A percentile compares a stretch with the other conserved stretches of the same genome.
Evolutionary conservation across 768 basidiomycete genomes (phyloP).

Genomic region (Panaeolus papilionaceus): DNA sequence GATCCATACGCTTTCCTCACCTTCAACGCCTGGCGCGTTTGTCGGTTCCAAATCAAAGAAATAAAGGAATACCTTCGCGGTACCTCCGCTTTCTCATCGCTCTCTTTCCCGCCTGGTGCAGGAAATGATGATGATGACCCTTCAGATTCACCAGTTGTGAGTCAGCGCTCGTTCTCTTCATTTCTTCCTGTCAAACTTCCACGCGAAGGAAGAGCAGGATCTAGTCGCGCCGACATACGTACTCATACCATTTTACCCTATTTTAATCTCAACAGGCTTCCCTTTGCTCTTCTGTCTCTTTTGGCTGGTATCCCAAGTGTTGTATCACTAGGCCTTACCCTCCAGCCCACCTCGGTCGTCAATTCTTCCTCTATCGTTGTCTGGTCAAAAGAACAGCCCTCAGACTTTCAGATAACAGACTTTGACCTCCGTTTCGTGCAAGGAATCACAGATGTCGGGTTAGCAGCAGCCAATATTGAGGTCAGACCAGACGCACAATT

Average conservation of each 20-base stretch:
- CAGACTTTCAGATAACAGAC: background rate
- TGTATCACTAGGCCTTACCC: slow-evolving; percentile 19
- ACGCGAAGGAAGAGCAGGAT: background rate
- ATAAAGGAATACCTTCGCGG: slow-evolving; percentile 8
- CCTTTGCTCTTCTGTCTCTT: background rate
- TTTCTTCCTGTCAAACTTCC: slow-evolving; percentile 16
- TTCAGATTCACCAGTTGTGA: slow-evolving; percentile 8
- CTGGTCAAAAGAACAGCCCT: slow-evolving; percentile 19
- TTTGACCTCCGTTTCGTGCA: slow-evolving; percentile 28
- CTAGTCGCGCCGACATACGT: background rate
- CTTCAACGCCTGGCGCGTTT: slow-evolving; percentile 31
- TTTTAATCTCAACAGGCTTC: background rate
- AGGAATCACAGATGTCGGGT: slow-evolving; percentile 22
- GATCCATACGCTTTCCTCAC: slow-evolving; percentile 17
- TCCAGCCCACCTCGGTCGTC: slow-evolving; percentile 21
- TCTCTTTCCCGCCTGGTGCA: slow-evolving; percentile 29
- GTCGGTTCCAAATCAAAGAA: slow-evolving; percentile 19
- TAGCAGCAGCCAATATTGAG: slow-evolving; percentile 25
- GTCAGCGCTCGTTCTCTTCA: slow-evolving; percentile 11
- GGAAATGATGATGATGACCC: slow-evolving; percentile 21
- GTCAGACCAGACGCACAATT: slow-evolving; percentile 10
- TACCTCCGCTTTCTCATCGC: slow-evolving; percentile 14
- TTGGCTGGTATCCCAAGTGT: slow-evolving; percentile 1
- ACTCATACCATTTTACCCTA: background rate
- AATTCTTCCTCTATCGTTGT: slow-evolving; percentile 22